Evolutionary conservation across 2,329 filamentous ascomycete genomes (phyloP), one percentile per base, ranked within the genome.

Genomic region (Pseudocercospora vitis): DNA sequence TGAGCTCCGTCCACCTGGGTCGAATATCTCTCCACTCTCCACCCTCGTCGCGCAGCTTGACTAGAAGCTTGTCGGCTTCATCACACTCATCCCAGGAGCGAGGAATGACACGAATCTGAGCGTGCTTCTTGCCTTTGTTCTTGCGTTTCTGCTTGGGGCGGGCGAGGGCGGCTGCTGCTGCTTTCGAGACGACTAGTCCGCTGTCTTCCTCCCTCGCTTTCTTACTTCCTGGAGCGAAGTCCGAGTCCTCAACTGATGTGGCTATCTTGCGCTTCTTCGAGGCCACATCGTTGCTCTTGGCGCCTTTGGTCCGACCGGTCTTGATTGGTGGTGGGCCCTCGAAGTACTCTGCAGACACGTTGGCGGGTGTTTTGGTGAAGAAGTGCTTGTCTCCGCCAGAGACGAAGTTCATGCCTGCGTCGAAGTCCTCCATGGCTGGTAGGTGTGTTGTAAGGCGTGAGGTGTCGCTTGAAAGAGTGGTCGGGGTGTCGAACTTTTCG

Each of bases 21-120:
- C 63, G 61, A 48, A 70, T 67, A 6, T 59, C 53, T 9, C 55
- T 49, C 68, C 68, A 71, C 19, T 59, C 53, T 2, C 37, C 40
- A 6, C 60, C 60, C 33, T 49, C 58, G 24, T 69, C 64, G 28
- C 67, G 60, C 63, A 62, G 56, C 29, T 53, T 55, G 46, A 70
- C 49, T 23, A 70, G 55, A 23, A 59, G 55, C 28, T 62, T 60
- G 53, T 70, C 68, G 2, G 60, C 59, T 7, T 61, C 57, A 28
- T 57, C 54, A 56, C 66, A 68, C 23, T 69, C 66, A 3, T 65
- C 63, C 32, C 62, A 60, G 11, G 49, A 57, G 31, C 56, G 55
- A 2, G 63, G 60, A 16, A 69, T 62, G 1, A 44, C 21, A 4
- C 60, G 50, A 6, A 50, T 32, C 4, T 39, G 28, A 1, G 50